These are phyloP conservation scores for Aspergillus wentii DNA, from an alignment of 495 filamentous ascomycete species.

Conservation along the genomic window DNA sequence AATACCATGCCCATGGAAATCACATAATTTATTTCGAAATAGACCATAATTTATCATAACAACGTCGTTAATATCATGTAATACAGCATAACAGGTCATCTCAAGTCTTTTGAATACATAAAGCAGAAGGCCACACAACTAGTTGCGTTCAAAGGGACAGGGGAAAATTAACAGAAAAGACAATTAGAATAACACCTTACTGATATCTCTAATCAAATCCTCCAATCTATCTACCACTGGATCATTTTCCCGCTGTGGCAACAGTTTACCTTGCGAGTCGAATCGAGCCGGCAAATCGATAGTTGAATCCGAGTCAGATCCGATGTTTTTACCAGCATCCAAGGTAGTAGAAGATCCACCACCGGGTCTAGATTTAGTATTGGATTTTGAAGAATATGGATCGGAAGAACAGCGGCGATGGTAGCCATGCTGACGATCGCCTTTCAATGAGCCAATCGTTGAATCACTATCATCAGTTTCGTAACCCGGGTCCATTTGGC, in stretches of 20 bases:
- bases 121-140: no score
- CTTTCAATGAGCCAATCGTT: slow-evolving; percentile 23
- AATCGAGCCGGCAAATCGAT: slow-evolving; percentile 62
- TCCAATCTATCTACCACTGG: slow-evolving; percentile 32
- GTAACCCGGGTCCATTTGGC: slow-evolving; percentile 25
- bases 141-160: neutral
- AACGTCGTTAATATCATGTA: neutral
- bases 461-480: slow-evolving; percentile 42
- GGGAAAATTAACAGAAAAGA: slow-evolving; percentile 1
- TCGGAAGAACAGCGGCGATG: slow-evolving; percentile 24
- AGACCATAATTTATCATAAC: neutral
- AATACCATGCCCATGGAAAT: no score
- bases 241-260: slow-evolving; percentile 29
- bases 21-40: neutral
- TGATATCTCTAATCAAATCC: slow-evolving; percentile 30
- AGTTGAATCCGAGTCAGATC: slow-evolving; percentile 41
- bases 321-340: slow-evolving; percentile 14
- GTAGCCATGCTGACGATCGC: slow-evolving; percentile 9
- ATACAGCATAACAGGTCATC: slow-evolving; percentile 1
- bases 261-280: slow-evolving; percentile 52
- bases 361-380: slow-evolving; percentile 10
- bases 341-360: no score
- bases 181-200: slow-evolving; percentile 19
- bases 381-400: slow-evolving; percentile 11
- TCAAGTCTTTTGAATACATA: no score